These are phyloP conservation scores for Rubroboletus satanas DNA, from an alignment of 768 basidiomycete genomes.

Conservation along the genomic window DNA sequence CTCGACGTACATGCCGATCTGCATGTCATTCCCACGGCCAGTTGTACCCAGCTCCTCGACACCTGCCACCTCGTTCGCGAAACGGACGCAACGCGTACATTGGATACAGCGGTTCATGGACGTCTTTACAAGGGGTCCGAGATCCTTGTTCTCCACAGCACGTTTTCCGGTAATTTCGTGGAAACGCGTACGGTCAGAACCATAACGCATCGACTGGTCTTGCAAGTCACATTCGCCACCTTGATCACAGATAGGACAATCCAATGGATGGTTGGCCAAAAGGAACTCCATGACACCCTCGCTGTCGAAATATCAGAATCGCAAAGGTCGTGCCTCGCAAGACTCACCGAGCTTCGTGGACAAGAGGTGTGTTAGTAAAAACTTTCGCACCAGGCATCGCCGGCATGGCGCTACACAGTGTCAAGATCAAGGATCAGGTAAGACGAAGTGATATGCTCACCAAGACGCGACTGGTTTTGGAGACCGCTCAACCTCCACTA, in stretches of 20 bases:
- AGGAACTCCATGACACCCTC: slow-evolving; percentile 99
- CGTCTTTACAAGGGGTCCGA: slow-evolving; percentile 97
- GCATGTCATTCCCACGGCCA: slow-evolving; percentile 95
- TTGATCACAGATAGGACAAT: slow-evolving; percentile 98
- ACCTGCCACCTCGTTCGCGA: slow-evolving; percentile 98
- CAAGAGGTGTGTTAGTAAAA: slow-evolving; percentile 88
- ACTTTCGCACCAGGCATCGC: slow-evolving; percentile 94
- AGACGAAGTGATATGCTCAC: slow-evolving; percentile 37
- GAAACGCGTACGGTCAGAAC: slow-evolving; percentile 95
- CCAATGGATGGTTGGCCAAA: slow-evolving; percentile 94
- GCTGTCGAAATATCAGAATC: slow-evolving; percentile 36
- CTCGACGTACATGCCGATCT: slow-evolving; percentile 98
- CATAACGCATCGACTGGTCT: slow-evolving; percentile 99
- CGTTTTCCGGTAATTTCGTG: slow-evolving; percentile 98
- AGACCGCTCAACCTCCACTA: slow-evolving; percentile 95
- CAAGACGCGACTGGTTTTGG: slow-evolving; percentile 95
- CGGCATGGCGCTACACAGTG: slow-evolving; percentile 76
- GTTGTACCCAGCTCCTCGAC: slow-evolving; percentile 97
- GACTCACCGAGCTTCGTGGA: slow-evolving; percentile 76
- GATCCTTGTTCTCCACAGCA: slow-evolving; percentile 96
- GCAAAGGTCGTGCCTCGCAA: background rate
- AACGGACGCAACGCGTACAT: slow-evolving; percentile 97
- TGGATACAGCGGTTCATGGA: slow-evolving; percentile 99
- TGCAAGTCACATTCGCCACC: slow-evolving; percentile 98
- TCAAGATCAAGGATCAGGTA: background rate